Evolutionary conservation across 1,284 basidiomycete genomes (phyloP), one percentile per base, ranked within the genome.

Genomic region (Vanrija humicola): DNA sequence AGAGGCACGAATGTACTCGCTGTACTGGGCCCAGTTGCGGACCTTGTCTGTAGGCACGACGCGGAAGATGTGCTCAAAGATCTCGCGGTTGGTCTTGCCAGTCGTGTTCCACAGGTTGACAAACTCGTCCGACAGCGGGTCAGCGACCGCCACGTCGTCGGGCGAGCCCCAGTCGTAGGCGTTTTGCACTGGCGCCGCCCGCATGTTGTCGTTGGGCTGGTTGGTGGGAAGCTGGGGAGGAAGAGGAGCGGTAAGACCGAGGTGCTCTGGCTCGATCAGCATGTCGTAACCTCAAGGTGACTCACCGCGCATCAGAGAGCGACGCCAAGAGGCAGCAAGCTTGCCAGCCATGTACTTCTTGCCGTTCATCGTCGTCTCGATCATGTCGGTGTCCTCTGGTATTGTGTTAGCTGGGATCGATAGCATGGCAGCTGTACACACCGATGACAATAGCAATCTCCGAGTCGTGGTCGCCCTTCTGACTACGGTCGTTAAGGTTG

Each of bases 401-500:
- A 5, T 7, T 2, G 26, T 5, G 19, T 19, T 40, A n/a, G 23
- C 15, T 28, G 10, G 2, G 12, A 40, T 15, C 6, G 16, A 18
- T 21, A 8, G 12, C n/a, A 2, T 16, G 34, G 34, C 28, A 29
- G 8, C 19, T 14, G 9, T 10, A 42, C 61, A 46, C 38, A 62
- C 64, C 91, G 25, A 95, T 86, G 16, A 96, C 84, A 6, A 94
- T 77, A 1, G 89, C 89, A 63, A 96, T 95, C 76, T 97, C 93
- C 1, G 89, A 92, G 73, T 96, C 93, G 38, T 90, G 89, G 66
- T 94, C 85, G 28, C 93, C 92, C 82, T 87, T 65, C 43, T 71
- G 68, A 58, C 55, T 67, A 46, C 72, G 61, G 57, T 74, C 70
- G 66, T 96, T 96, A 64, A 95, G 77, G 72, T 96, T 77, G 38